Evolutionary conservation across 2,329 filamentous ascomycete genomes (phyloP).

Genomic region (Ceratocystis cacaofunesta): DNA sequence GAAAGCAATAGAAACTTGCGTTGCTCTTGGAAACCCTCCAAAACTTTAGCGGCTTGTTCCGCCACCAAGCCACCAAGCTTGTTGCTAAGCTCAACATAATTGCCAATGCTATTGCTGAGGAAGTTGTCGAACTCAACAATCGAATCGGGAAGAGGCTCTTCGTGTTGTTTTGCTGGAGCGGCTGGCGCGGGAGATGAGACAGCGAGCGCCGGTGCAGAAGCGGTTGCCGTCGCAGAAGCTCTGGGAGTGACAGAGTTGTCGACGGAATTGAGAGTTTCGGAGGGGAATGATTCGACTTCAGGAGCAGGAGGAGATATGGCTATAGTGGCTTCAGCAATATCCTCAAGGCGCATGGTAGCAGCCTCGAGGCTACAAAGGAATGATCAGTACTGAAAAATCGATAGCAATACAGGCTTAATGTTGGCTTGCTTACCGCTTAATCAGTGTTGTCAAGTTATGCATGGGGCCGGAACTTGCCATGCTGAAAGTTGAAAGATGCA

Average conservation of each 20-base stretch:
- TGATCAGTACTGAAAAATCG: not conserved
- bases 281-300: slow-evolving; percentile 23
- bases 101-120: slow-evolving; percentile 56
- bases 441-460: slow-evolving; percentile 92
- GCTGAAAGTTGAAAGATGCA: slow-evolving; percentile 17
- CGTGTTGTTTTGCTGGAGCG: slow-evolving; percentile 26
- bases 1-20: slow-evolving; percentile 77
- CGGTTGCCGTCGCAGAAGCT: slow-evolving; percentile 16
- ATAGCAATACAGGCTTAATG: not conserved
- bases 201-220: slow-evolving; percentile 13
- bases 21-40: slow-evolving; percentile 63
- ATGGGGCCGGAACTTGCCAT: slow-evolving; percentile 73
- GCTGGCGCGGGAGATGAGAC: slow-evolving; percentile 26
- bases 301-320: slow-evolving; percentile 40
- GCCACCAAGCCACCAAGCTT: slow-evolving; percentile 63
- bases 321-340: slow-evolving; percentile 69
- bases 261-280: not conserved
- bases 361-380: slow-evolving; percentile 64
- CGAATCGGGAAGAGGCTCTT: slow-evolving; percentile 53
- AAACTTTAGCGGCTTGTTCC: slow-evolving; percentile 52
- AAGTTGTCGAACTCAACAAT: slow-evolving; percentile 79
- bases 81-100: slow-evolving; percentile 64
- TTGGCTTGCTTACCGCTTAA: slow-evolving; percentile 65
- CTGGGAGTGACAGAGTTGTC: not conserved
- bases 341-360: slow-evolving; percentile 87